A percentile compares a stretch with the other conserved stretches of the same genome.
These are phyloP conservation scores for Arabidopsis lyrata DNA, from an alignment of 441 rosid species.

Conservation along the genomic window DNA sequence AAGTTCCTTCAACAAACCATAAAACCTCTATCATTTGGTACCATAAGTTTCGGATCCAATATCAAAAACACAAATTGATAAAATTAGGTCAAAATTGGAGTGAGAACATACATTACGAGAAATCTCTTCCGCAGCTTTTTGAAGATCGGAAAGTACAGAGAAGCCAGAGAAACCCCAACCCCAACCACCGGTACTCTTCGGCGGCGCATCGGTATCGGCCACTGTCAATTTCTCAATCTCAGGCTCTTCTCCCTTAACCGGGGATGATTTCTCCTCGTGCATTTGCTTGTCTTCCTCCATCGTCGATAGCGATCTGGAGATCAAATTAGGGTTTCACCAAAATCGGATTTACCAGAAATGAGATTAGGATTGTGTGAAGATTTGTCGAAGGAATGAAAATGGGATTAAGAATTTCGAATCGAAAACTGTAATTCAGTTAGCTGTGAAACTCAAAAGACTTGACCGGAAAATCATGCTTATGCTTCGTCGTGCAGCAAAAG, in stretches of 20 bases:
- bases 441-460: conserved; percentile 24
- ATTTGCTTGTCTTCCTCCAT: conserved; percentile 51
- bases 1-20: not conserved
- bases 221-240: conserved; percentile 42
- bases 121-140: conserved; percentile 94
- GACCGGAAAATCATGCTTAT: conserved; percentile 30
- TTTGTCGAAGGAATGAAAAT: not conserved
- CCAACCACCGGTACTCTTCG: conserved; percentile 60
- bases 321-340: conserved; percentile 19
- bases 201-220: conserved; percentile 32
- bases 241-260: conserved; percentile 23
- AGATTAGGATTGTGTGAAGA: conserved; percentile 27
- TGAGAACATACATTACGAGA: conserved; percentile 75
- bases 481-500: conserved; percentile 39
- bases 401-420: not conserved
- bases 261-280: conserved; percentile 36
- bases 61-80: not conserved
- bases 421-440: conserved; percentile 38
- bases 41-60: conserved; percentile 34
- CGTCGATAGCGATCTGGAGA: conserved; percentile 15
- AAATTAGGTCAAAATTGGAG: conserved; percentile 5
- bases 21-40: conserved; percentile 19
- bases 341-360: conserved; percentile 11
- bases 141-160: conserved; percentile 86
- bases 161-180: conserved; percentile 92